Conservation (phyloP, 2,329 filamentous ascomycete genomes). For the Mollisia scopiformis region DNA sequence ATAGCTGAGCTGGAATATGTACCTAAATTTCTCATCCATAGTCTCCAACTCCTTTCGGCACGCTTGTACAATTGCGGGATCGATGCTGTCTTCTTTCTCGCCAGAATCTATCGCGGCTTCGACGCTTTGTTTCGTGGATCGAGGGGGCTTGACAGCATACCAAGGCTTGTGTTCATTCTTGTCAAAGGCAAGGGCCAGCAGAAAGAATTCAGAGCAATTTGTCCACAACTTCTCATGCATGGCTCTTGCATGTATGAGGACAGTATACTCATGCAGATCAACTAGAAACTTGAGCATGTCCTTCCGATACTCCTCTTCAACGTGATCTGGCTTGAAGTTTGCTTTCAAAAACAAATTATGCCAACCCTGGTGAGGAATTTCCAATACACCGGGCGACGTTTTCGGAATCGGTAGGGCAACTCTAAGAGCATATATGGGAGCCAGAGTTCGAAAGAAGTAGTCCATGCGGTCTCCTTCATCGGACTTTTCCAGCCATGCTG, state of each 20-base stretch:
- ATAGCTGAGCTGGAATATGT: too few species aligned
- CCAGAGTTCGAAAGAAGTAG: not conserved
- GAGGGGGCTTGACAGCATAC: too few species aligned
- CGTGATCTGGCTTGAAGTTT: not conserved
- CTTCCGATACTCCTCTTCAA: not conserved
- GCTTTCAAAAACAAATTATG: not conserved
- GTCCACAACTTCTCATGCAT: not conserved
- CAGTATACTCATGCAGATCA: not conserved
- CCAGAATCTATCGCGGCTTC: too few species aligned
- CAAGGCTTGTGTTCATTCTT: too few species aligned
- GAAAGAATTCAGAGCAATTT: not conserved
- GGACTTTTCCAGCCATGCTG: not conserved
- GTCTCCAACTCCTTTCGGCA: too few species aligned
- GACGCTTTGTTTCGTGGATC: too few species aligned
- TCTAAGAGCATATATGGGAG: not conserved
- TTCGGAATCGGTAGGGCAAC: not conserved
- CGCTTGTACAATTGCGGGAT: too few species aligned
- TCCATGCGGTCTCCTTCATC: not conserved
- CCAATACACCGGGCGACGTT: not conserved
- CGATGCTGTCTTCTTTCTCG: too few species aligned
- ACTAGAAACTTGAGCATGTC: not conserved
- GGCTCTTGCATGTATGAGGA: not conserved
- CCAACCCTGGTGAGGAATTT: not conserved
- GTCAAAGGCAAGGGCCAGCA: not conserved
- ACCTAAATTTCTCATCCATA: too few species aligned